phyloP scores from a whole-genome alignment of 2,329 filamentous ascomycete genomes.

The Cladosporium oxysporum region DNA sequence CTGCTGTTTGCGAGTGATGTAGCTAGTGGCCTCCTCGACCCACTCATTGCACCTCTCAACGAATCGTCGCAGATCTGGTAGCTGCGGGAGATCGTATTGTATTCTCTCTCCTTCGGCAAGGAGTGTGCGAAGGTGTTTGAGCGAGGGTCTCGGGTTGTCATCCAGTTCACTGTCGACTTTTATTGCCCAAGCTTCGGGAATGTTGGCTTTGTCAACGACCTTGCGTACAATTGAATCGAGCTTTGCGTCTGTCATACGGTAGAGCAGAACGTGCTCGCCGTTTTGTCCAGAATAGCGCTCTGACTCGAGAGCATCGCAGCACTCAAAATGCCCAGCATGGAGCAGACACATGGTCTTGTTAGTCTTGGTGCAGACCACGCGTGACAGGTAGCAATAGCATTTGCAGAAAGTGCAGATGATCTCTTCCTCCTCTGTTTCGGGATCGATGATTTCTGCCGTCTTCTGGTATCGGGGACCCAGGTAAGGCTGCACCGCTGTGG shows the following conservation, averaged over 20 bases:
- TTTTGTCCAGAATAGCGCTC: conserved; percentile 62
- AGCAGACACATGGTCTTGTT: conserved; percentile 80
- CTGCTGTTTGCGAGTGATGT: conserved; percentile 95
- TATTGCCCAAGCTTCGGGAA: conserved; percentile 85
- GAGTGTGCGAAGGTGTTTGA: conserved; percentile 81
- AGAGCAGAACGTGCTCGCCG: conserved; percentile 70
- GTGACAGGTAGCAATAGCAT: conserved; percentile 84
- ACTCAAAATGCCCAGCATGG: conserved; percentile 78
- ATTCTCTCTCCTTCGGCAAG: conserved; percentile 95
- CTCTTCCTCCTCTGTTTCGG: conserved; percentile 82
- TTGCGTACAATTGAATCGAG: conserved; percentile 69
- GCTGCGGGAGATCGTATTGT: conserved; percentile 80
- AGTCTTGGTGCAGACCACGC: conserved; percentile 80
- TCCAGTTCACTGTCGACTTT: conserved; percentile 85
- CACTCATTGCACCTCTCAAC: conserved; percentile 97
- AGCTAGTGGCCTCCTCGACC: conserved; percentile 95
- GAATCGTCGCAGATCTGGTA: conserved; percentile 80
- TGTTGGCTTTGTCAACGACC: conserved; percentile 79
- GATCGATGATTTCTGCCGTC: conserved; percentile 56
- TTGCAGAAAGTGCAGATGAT: conserved; percentile 93
- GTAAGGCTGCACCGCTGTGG: conserved; percentile 36
- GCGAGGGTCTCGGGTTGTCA: conserved; percentile 77
- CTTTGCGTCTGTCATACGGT: conserved; percentile 72
- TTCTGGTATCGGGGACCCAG: conserved; percentile 42
- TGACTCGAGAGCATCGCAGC: conserved; percentile 69